Evolutionary conservation across 2,329 filamentous ascomycete species (phyloP), one percentile per base, ranked within the genome.

Genomic region (Chalaropsis thielavioides): DNA sequence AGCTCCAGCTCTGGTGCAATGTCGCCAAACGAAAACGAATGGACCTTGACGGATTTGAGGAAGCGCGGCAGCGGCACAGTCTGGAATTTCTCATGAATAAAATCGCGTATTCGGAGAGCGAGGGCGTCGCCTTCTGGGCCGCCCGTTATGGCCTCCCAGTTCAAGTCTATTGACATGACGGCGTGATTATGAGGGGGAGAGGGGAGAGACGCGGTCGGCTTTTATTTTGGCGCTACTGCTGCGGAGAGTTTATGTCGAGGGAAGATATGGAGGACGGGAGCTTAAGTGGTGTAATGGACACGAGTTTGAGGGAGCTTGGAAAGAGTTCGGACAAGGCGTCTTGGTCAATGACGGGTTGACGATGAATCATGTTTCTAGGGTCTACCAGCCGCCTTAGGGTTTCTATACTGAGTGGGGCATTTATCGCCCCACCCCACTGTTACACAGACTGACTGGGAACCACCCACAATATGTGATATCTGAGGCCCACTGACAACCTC

Each of bases 61-160:
- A 99, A 96, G 72, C 91, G 89, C 67, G 94, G 94, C 59, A 99
- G 82, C 31, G 88, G 83, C 68, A 97, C 87, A 68, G 90, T 85
- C 76, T 99, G 94, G 76, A 99, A 99, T 72, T 92, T 94, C 73
- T 90, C 87, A 76, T 99, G 90, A 71, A 99, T 89, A 76, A 99
- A 99, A 71, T 86, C 85, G 69, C 92, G 89, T 75, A 99, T 95
- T 68, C 82, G 83, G 73, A 91, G 87, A 61, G 92, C 91, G 68
- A 96, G 85, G 64, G 84, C 88, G 69, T 86, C 82, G 65, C 94
- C 92, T 75, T 97, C 92, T 61, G 90, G 84, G 35, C 94, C 94
- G 68, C 85, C 86, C 24, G 92, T 97, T 72, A 97, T 83, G 68
- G 88, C 88, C 72, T 94, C 87, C 94, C 94, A 99, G 76, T 95